Evolutionary conservation across 805 yeast genomes (phyloP), one percentile per base, ranked within the genome.

Genomic region (Myxozyma geophila): DNA sequence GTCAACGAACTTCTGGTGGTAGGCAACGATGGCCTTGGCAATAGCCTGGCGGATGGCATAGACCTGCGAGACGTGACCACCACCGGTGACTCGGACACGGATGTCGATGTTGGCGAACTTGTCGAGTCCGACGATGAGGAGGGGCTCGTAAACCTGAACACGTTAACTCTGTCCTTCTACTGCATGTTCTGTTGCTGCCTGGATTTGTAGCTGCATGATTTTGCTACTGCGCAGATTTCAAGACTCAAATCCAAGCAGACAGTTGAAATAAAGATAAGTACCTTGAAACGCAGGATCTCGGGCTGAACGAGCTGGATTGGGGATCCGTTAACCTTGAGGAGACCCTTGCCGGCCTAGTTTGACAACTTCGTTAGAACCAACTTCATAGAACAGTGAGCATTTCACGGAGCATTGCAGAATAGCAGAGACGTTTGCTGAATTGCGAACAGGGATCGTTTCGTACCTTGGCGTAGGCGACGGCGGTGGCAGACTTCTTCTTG

Each of bases 1-100:
- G 79, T 95, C 99, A 79, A 95, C 98, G 85, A 82, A 95, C 85
- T 95, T 95, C 85, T 96, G 99, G 85, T 93, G 96, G 92, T 90
- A 95, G 80, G 99, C 98, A 82, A 95, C 90, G 80, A 95, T 87
- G 83, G 99, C 99, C 87, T 95, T 95, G 78, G 99, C 98, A 82
- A 95, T 90, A 73, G 99, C 99, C 77, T 95, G 99, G 87, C 99
- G 93, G 84, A 95, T 95, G 76, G 99, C 99, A 87, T 95, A 95
- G 62, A 95, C 96, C 87, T 95, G 99, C 73, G 98, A 93, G 75
- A 93, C 98, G 89, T 95, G 99, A 86, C 99, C 99, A 92, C 99
- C 99, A 84, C 99, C 99, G 80, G 97, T 87, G 80, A 95, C 98
- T 83, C 95, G 88, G 80, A 95, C 96, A 87, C 98, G 93, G 85